Evolutionary conservation across 176 grass and related monocot genomes (phyloP), one percentile per base, ranked within the genome.

Genomic region (Otatea glauca): DNA sequence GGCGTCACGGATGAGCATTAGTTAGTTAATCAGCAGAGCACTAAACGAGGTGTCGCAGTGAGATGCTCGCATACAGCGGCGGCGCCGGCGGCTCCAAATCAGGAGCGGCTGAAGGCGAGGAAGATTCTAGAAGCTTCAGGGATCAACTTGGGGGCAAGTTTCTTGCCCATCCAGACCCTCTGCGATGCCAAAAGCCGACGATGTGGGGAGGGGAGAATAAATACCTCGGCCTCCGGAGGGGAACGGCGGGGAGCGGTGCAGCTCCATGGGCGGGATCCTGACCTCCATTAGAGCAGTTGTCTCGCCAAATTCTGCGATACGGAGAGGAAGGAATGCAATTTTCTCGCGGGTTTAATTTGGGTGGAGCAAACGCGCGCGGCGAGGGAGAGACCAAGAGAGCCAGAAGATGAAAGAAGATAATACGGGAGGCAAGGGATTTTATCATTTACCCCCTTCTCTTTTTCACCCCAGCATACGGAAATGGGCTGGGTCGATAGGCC

Each of bases 151-250:
- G 14, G 65, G 65, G 15, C 10, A 25, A 70, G 20, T 58, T 59
- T 66, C 32, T 20, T 21, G 24, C 4, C 21, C 42, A 14, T 16
- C 27, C 51, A 61, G 11, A 54, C 5, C 61, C 32, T 34, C 41
- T 5, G 35, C 47, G 23, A 15, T 34, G 3, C 79, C 18, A 65
- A 60, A 37, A 76, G 10, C 71, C 34, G 16, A 56, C 9, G 3
- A 21, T 16, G 20, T 14, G 1, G 34, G 14, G 9, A 1, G 25
- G 4, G 2, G 25, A 25, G 18, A 7, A 62, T 21, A 70, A 11
- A 37, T 83, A 92, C 90, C 86, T 86, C 63, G 42, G 86, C 74
- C 74, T 25, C 74, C 61, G 10, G 90, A 79, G 66, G 81, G 53
- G 32, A 71, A 59, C 23, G 83, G 75, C 9, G 70, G 74, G 18